Evolutionary conservation across 1,284 basidiomycete genomes (phyloP).

Genomic region (Cryptococcus maquisensis): DNA sequence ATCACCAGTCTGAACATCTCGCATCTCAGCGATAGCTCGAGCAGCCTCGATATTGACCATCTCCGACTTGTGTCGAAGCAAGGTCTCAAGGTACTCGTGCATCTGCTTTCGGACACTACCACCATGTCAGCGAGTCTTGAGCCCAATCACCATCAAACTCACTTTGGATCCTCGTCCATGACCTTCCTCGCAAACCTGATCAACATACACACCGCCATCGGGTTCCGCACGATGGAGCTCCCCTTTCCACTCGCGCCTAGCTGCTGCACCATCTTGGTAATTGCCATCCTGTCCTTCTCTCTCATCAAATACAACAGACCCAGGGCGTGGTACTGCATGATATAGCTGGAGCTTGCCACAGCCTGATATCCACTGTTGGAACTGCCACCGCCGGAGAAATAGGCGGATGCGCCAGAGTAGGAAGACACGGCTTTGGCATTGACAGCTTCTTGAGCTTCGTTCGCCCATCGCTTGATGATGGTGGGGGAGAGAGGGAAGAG

Average conservation of each 20-base stretch:
- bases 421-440: slow-evolving; percentile 75
- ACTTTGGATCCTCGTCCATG: slow-evolving; percentile 98
- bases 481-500: slow-evolving; percentile 89
- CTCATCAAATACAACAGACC: slow-evolving; percentile 92
- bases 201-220: slow-evolving; percentile 99
- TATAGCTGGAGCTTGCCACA: slow-evolving; percentile 79
- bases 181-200: slow-evolving; percentile 96
- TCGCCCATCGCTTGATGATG: slow-evolving; percentile 96
- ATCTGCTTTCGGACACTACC: slow-evolving; percentile 84
- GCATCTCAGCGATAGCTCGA: slow-evolving; percentile 94
- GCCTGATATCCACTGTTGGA: slow-evolving; percentile 60
- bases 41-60: slow-evolving; percentile 99
- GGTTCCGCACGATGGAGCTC: slow-evolving; percentile 79
- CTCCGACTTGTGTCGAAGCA: slow-evolving; percentile 97
- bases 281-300: slow-evolving; percentile 96
- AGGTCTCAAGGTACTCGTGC: slow-evolving; percentile 88
- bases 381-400: slow-evolving; percentile 32
- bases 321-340: slow-evolving; percentile 96
- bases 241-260: slow-evolving; percentile 74
- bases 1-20: slow-evolving; percentile 69
- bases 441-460: slow-evolving; percentile 95
- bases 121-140: neutral
- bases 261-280: slow-evolving; percentile 99
- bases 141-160: slow-evolving; percentile 39
- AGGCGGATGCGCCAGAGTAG: slow-evolving; percentile 57